Conservation (phyloP, 352 stramenopile genomes). For the Globisporangium viniferum region DNA sequence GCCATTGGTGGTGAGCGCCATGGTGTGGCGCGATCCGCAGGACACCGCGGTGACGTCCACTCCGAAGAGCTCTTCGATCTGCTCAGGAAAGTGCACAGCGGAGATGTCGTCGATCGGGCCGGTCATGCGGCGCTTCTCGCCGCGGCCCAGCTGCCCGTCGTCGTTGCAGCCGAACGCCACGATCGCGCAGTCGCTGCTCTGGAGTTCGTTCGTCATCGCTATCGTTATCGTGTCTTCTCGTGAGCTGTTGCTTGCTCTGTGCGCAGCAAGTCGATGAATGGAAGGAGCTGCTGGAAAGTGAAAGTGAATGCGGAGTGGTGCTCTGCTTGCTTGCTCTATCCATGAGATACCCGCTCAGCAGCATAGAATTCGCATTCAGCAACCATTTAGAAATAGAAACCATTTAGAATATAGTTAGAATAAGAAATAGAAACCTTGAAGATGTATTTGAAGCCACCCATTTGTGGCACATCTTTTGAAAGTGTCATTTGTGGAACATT, state of each 20-base stretch:
- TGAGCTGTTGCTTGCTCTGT: background rate
- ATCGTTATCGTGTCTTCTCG: background rate
- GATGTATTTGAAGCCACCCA: no score
- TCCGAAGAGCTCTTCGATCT: conserved; percentile 41
- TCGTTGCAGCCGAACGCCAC: conserved; percentile 83
- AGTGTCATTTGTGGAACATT: no score
- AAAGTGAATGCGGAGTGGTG: background rate
- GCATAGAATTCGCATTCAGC: background rate
- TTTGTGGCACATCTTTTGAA: no score
- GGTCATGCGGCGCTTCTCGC: conserved; percentile 49
- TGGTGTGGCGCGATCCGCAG: conserved; percentile 78
- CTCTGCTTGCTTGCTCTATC: background rate
- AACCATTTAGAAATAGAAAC: no score
- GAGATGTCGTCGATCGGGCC: conserved; percentile 70
- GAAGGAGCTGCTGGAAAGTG: background rate
- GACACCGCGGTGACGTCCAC: conserved; percentile 67
- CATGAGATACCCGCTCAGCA: background rate
- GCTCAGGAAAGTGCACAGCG: conserved; percentile 69
- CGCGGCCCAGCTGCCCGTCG: conserved; percentile 74
- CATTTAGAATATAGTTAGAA: no score
- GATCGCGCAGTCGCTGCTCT: conserved; percentile 31
- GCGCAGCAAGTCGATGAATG: background rate
- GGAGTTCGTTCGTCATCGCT: background rate
- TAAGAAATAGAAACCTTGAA: no score
- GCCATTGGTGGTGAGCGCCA: conserved; percentile 64